Conservation (phyloP, 1,284 basidiomycete species). For the Psilocybe mexicana region DNA sequence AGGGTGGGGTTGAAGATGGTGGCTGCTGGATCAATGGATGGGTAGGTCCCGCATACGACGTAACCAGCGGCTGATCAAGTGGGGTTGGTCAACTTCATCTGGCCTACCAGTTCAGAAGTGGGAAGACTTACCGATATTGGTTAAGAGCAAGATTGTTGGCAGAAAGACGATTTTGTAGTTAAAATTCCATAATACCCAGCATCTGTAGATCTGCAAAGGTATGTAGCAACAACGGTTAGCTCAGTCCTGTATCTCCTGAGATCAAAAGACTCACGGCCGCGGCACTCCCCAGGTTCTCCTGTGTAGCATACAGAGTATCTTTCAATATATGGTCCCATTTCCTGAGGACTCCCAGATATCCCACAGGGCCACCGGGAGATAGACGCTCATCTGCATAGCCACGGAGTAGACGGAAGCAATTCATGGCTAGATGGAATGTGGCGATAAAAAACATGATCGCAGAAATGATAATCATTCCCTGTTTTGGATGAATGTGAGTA, state of each 20-base stretch:
- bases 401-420: background rate
- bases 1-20: background rate
- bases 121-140: background rate
- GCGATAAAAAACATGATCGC: conserved; percentile 3
- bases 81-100: background rate
- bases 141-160: background rate
- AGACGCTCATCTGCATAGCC: background rate
- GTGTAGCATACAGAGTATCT: conserved; percentile 1
- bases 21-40: background rate
- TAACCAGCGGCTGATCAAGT: background rate
- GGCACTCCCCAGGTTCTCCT: conserved; percentile 5
- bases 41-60: conserved; percentile 6
- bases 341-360: background rate
- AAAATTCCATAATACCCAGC: conserved; percentile 4
- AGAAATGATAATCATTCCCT: background rate
- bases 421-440: background rate
- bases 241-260: background rate
- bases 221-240: background rate
- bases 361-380: background rate
- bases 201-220: conserved; percentile 1
- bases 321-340: conserved; percentile 5
- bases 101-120: background rate
- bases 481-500: too few relatives aligned
- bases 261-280: background rate
- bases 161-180: background rate